Evolutionary conservation across 108 stramenopile species (phyloP), one percentile per base, ranked within the genome.

Genomic region (Fragilariopsis cylindrus): DNA sequence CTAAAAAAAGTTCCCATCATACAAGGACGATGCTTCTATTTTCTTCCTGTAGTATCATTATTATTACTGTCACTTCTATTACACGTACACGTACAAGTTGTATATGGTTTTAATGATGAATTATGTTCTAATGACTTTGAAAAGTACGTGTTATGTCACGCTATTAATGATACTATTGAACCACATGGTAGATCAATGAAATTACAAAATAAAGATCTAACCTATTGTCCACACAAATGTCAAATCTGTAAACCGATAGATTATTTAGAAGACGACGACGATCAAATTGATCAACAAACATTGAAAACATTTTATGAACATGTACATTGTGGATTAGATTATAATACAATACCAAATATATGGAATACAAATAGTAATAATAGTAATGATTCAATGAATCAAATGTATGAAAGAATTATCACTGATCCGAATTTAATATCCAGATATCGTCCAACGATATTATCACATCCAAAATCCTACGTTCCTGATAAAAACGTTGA

Each of bases 321-420:
- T n/a, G 62, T 45, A 0, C 62, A 63, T n/a, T 63, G 62, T n/a
- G 62, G 43, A 21, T 45, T 42, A 41, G 62, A 63, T 15, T 44
- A n/a, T 41, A 15, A n/a, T 4, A 44, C 13, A n/a, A 8, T 45
- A 4, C 40, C 8, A 11, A 63, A 63, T 40, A 45, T 45, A 8
- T 63, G 62, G 62, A 45, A 44, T 30, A 30, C 30, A 30, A 30
- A 30, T 40, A 63, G 43, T 45, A 15, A 63, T 45, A 21, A 40
- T 1, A 21, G 21, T 21, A 30, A 30, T 30, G 30, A 30, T 30
- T 30, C 30, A 30, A 30, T 30, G 30, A 30, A 30, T 30, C 30
- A 30, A 30, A 63, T 63, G 62, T 63, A 63, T 44, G 62, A 63
- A 40, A 21, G 42, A 11, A 63, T 63, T 41, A 21, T 63, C 7